Evolutionary conservation across 345 rosid genomes (phyloP).

Genomic region (Arabidopsis suecica): DNA sequence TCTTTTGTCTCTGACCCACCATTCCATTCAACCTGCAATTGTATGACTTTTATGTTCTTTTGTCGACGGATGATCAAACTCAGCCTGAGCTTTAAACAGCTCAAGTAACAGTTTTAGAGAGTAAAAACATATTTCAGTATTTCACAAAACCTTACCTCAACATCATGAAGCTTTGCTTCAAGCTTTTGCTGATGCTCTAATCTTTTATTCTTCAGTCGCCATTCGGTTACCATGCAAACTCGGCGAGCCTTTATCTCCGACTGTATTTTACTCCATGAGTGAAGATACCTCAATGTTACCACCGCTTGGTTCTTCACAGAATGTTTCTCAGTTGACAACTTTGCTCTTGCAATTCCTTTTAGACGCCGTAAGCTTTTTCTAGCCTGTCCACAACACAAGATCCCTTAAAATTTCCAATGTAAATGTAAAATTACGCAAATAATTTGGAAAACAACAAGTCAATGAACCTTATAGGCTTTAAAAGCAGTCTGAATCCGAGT

Average conservation of each 20-base stretch:
- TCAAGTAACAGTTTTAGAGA: not conserved
- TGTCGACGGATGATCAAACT: not conserved
- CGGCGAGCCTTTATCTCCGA: constrained; percentile 72
- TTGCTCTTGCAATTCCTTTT: constrained; percentile 67
- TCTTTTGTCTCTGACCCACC: constrained; percentile 83
- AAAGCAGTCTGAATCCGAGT: constrained; percentile 75
- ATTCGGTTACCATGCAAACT: constrained; percentile 78
- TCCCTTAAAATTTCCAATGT: not conserved
- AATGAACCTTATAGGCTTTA: constrained; percentile 70
- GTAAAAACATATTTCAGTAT: not conserved
- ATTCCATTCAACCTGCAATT: constrained; percentile 87
- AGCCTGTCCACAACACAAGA: constrained; percentile 54
- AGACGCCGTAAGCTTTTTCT: constrained; percentile 68
- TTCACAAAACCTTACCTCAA: constrained; percentile 58
- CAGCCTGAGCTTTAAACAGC: constrained; percentile 11
- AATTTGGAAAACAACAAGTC: not conserved
- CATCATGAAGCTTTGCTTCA: constrained; percentile 87
- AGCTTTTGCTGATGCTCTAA: constrained; percentile 92
- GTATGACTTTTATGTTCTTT: constrained; percentile 15
- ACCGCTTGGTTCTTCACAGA: constrained; percentile 70
- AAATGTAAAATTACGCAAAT: not conserved
- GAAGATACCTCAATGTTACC: constrained; percentile 67
- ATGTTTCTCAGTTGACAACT: constrained; percentile 50
- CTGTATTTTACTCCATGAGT: constrained; percentile 88
- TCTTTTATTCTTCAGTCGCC: constrained; percentile 73